Evolutionary conservation across 371 early-diverging fungal species (phyloP), one percentile per base, ranked within the genome.

Genomic region (Lichtheimia ramosa): DNA sequence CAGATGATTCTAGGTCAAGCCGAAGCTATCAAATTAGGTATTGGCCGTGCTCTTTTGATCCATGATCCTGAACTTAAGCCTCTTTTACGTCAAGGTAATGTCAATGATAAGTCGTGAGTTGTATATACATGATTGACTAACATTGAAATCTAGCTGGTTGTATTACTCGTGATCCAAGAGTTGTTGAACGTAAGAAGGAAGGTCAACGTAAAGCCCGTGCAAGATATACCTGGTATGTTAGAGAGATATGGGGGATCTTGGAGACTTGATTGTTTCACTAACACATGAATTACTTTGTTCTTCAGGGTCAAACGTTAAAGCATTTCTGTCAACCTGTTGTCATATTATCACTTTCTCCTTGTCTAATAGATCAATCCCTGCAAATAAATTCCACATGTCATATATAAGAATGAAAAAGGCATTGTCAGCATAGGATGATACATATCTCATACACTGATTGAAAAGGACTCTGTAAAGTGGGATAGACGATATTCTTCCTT

Each of bases 111-210:
- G 12, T 18, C 40, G n/a, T 40, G 23, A 15, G 2, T 28, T 46
- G 12, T 54, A 8, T 14, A 21, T 34, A 18, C 48, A 6, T 48
- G 7, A 20, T 27, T 2, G 5, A 15, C 24, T 25, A 34, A 24
- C 25, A 21, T 51, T 24, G 23, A 4, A 5, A 51, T 21, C 6
- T 69, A 83, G 92, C 89, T 43, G 92, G 91, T 1, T 83, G 92
- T 41, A 76, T 92, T 48, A 83, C 76, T 28, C 83, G 89, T 41
- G 97, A 98, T 81, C 83, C 85, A 20, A 85, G 98, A 69, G 88
- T 85, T 54, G 96, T 96, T 40, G 99, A 98, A 81, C 87, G 97
- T 70, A 98, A 98, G 82, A 98, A 98, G 91, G 91, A 95, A 50
- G 96, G 96, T 68, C 94, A 93, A 71, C 92, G 92, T 51, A 92